Base-by-base conservation (phyloP, 257 asterid genomes). In the Solanum sejunctum region DNA sequence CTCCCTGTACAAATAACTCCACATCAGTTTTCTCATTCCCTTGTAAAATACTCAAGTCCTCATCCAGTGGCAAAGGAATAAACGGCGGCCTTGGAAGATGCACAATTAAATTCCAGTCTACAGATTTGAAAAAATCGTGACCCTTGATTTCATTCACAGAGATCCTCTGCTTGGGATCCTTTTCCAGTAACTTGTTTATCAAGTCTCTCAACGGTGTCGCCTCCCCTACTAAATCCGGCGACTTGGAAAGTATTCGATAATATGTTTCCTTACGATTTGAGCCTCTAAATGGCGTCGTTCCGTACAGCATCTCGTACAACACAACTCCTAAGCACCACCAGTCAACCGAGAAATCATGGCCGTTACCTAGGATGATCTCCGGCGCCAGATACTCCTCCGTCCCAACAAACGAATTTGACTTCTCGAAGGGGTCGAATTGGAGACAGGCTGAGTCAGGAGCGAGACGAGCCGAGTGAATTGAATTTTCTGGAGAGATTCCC, bases 331-430 rank as follows among this genome's bases (percentile, higher is more conserved):
- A 80, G 84, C 98, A 92, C 99, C 99, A 97, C 98, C 97, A 95
- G 82, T 97, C 99, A 77, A 97, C 98, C 63, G 97, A 83, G 92
- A 95, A 97, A 86, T 92, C 97, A 88, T 97, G 99, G 77, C 99
- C 99, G 73, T 92, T 88, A 85, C 98, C 98, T 2, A 86, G 18
- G 23, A 97, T 91, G 52, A 97, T 86, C 92, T 97, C 99, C 85
- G 99, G 98, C 47, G 98, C 97, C 58, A 97, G 88, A 91, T 97
- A 95, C 86, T 97, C 99, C 86, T 93, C 98, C 8, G 99, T 97
- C 10, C 99, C 99, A 60, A 97, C 98, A 87, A 97, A 97, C 11
- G 99, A 97, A 89, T 97, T 97, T 7, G 98, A 92, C 58, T 94
- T 95, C 82, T 88, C 93, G 12, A 84, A 86, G 57, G 92, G 88